A percentile compares a stretch with the other conserved stretches of the same genome.
These are phyloP conservation scores for barley (Hordeum vulgare) DNA, from an alignment of 176 grass and related monocot genomes.

Conservation along the genomic window MorexV3_pseudomolecules_assembly NC_058524.1:584359020-584359519, in stretches of 20 bases:
- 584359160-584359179: not conserved
- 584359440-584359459: slow-evolving; percentile 42
- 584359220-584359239: not conserved
- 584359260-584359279: not conserved
- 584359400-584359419: slow-evolving; percentile 30
- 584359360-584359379: slow-evolving; percentile 41
- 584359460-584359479: slow-evolving; percentile 50
- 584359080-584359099: not conserved
- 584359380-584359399: slow-evolving; percentile 29
- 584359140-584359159: not conserved
- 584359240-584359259: not conserved
- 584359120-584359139: not conserved
- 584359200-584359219: not conserved
- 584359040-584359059: not conserved
- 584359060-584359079: not conserved
- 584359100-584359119: not conserved
- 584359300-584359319: not conserved
- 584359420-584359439: slow-evolving; percentile 39
- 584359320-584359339: slow-evolving; percentile 53
- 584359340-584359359: slow-evolving; percentile 54
- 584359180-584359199: not conserved
- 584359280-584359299: not conserved
- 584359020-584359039: not conserved
- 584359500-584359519: slow-evolving; percentile 20
- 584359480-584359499: slow-evolving; percentile 20